Evolutionary conservation across 495 filamentous ascomycete species (phyloP), one percentile per base, ranked within the genome.

Genomic region (Penicillium argentinense): DNA sequence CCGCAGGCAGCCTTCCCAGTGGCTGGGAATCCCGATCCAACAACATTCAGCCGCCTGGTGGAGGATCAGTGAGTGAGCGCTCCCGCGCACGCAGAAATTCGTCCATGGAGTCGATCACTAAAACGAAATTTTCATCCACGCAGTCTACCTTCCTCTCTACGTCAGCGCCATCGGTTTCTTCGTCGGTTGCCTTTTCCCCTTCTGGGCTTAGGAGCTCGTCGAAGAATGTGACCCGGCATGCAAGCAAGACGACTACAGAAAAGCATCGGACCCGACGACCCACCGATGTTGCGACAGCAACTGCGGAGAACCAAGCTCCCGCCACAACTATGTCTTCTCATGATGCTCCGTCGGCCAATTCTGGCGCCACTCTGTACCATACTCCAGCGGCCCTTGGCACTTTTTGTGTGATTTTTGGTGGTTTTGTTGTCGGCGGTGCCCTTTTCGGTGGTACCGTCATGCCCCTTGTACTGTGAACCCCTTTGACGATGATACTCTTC

Each of bases 11-110:
- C 38, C 71, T 87, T 11, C 83, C 87, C 13, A 78, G 71, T 51
- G 87, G 86, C 17, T 95, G 87, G 87, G 78, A 84, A 39, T 85
- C 84, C 28, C 73, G 79, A 38, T 78, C 80, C 37, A 84, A 88
- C 47, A 88, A 86, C 30, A 51, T 71, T 42, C 54, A 74, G 53
- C 69, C 74, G 42, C 73, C 73, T 27, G 61, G 59, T 44, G 62
- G 69, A 60, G 70, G 66, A 56, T 69, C 72, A 61, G 55, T 74
- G 64, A 75, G 74, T 78, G 68, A 77, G 75, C 65, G 62, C 59
- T 54, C 63, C 67, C 56, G 48, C 40, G 38, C 36, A 49, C 36
- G 51, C 51, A 38, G 38, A 26, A 54, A 24, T 16, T 24, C 38
- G 24, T 39, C 45, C 39, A 36, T 51, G 32, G 24, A 27, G 53